Evolutionary conservation across 495 filamentous ascomycete genomes (phyloP).

Genomic region (Penicillium manginii): DNA sequence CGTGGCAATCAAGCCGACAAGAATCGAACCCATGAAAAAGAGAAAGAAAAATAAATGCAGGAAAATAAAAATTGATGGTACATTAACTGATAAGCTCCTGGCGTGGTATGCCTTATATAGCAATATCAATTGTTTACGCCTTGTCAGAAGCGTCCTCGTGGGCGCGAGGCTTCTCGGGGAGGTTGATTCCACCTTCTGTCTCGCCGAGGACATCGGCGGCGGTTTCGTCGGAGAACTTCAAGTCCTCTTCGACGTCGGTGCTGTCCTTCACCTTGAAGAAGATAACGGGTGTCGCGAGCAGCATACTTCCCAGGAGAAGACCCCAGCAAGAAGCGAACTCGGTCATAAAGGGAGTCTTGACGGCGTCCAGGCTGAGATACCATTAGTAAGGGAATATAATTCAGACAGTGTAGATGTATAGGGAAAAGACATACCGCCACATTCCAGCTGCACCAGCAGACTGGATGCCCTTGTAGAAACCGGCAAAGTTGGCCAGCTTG

Average conservation of each 20-base stretch:
- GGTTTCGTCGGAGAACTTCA: slow-evolving; percentile 84
- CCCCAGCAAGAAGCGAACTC: slow-evolving; percentile 71
- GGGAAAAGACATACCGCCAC: slow-evolving; percentile 59
- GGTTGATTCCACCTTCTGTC: slow-evolving; percentile 16
- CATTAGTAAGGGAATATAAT: slow-evolving; percentile 10
- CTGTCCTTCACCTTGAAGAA: slow-evolving; percentile 77
- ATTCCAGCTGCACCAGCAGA: slow-evolving; percentile 89
- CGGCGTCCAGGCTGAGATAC: slow-evolving; percentile 58
- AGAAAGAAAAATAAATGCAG: slow-evolving; percentile 5
- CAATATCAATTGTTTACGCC: neutral
- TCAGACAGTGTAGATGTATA: no score
- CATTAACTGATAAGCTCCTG: neutral
- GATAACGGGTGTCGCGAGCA: slow-evolving; percentile 80
- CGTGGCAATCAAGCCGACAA: slow-evolving; percentile 2
- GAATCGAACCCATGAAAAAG: neutral
- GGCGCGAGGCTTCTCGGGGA: slow-evolving; percentile 20
- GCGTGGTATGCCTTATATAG: neutral
- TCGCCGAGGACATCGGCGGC: slow-evolving; percentile 38
- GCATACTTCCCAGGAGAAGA: slow-evolving; percentile 68
- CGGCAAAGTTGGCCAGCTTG: slow-evolving; percentile 89
- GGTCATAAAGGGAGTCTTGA: slow-evolving; percentile 63
- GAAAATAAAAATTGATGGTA: slow-evolving; percentile 11
- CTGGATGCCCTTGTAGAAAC: slow-evolving; percentile 98
- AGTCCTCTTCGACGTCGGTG: slow-evolving; percentile 72
- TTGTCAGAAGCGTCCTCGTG: slow-evolving; percentile 16